Percentiles rank a stretch among this genome's conserved stretches.
phyloP scores from a whole-genome alignment of 176 grass and related monocot genomes.

The Aechmea fasciata region DNA sequence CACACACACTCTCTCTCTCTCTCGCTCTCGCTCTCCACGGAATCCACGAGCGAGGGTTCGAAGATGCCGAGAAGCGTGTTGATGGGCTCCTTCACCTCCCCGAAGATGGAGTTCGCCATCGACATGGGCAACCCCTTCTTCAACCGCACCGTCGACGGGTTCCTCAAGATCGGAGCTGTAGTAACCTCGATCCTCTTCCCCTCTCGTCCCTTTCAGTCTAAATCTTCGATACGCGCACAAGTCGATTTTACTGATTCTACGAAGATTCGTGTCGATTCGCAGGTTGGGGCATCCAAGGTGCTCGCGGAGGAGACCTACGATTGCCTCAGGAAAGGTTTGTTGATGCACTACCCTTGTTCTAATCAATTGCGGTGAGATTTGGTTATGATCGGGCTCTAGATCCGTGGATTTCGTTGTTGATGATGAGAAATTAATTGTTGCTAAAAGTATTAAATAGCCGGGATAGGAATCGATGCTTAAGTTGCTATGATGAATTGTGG shows the following conservation, averaged over 20 bases:
- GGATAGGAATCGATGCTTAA: no score
- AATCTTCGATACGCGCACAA: neutral
- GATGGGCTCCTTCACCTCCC: slow-evolving; percentile 26
- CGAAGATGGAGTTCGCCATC: slow-evolving; percentile 44
- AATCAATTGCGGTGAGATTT: no score
- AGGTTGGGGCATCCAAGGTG: slow-evolving; percentile 83
- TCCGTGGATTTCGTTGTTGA: no score
- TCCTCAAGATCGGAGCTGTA: slow-evolving; percentile 85
- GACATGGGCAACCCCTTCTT: slow-evolving; percentile 68
- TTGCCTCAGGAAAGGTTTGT: slow-evolving; percentile 44
- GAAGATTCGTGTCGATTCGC: neutral
- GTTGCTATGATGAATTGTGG: no score
- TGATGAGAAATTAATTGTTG: no score
- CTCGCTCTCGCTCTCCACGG: neutral
- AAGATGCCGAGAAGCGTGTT: slow-evolving; percentile 47
- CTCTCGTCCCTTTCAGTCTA: no score
- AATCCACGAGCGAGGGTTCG: neutral
- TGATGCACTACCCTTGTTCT: no score
- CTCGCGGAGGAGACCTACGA: slow-evolving; percentile 69
- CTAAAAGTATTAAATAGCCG: no score
- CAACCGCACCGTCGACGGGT: slow-evolving; percentile 88
- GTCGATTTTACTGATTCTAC: no score
- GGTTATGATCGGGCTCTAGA: no score
- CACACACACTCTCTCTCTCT: no score
- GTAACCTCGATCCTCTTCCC: neutral